Conservation (phyloP, 1,139 yeast species). For the Sugiyamaella paludigena region DNA sequence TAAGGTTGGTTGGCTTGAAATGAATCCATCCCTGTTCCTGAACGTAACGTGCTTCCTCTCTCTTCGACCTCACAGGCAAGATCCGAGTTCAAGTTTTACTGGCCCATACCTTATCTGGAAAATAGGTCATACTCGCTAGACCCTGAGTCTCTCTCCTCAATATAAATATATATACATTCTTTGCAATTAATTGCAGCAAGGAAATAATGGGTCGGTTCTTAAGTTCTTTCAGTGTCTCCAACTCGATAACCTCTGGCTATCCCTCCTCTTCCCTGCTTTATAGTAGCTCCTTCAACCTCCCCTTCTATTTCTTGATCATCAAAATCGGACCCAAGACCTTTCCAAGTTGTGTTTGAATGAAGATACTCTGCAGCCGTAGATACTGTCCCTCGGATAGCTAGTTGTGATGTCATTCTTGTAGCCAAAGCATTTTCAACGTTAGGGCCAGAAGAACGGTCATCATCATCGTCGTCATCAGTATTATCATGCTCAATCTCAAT, state of each 20-base stretch:
- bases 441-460: neutral
- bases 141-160: no score
- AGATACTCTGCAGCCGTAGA: slow-evolving; percentile 84
- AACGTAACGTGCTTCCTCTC: no score
- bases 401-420: slow-evolving; percentile 55
- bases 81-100: no score
- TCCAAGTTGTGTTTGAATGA: slow-evolving; percentile 71
- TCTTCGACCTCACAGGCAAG: no score
- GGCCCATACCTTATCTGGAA: no score
- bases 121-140: no score
- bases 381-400: slow-evolving; percentile 71
- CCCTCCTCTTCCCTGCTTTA: slow-evolving; percentile 82
- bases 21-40: no score
- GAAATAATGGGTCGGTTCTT: neutral
- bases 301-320: slow-evolving; percentile 39
- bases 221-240: slow-evolving; percentile 21
- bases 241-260: slow-evolving; percentile 80
- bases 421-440: slow-evolving; percentile 45
- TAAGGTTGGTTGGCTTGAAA: no score
- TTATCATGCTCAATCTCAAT: slow-evolving; percentile 49
- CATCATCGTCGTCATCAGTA: slow-evolving; percentile 25
- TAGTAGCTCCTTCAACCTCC: slow-evolving; percentile 47
- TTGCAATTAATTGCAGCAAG: no score
- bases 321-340: slow-evolving; percentile 88
- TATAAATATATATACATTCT: no score